A percentile compares a stretch with the other conserved stretches of the same genome.
These are phyloP conservation scores for Vicia villosa DNA, from an alignment of 306 rosid species.

Conservation along the genomic window DNA sequence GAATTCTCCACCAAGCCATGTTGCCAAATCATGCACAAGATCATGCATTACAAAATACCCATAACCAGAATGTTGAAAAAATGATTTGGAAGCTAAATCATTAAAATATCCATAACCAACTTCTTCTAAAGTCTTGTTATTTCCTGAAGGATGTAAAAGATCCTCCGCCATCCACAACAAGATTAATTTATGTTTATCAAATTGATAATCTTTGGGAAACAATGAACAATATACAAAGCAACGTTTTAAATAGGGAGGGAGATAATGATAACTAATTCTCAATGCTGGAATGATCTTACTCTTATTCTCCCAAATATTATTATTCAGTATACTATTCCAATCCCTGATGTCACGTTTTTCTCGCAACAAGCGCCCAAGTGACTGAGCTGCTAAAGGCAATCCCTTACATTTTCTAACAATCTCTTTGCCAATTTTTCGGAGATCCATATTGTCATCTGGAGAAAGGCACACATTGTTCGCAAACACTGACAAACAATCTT, in stretches of 20 bases:
- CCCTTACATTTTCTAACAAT: slow-evolving; percentile 14
- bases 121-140: too few species aligned
- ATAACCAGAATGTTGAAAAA: slow-evolving; percentile 20
- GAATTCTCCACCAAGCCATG: not conserved
- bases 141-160: not conserved
- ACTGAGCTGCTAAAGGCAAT: slow-evolving; percentile 23
- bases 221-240: slow-evolving; percentile 8
- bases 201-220: slow-evolving; percentile 1
- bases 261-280: slow-evolving; percentile 16
- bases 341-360: not conserved
- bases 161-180: slow-evolving; percentile 39
- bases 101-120: slow-evolving; percentile 1
- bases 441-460: not conserved
- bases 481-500: not conserved
- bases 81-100: slow-evolving; percentile 28
- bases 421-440: not conserved
- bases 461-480: not conserved
- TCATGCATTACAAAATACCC: slow-evolving; percentile 19
- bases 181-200: slow-evolving; percentile 8
- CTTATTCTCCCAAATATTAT: not conserved
- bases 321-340: not conserved
- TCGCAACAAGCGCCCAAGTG: slow-evolving; percentile 22
- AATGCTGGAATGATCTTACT: slow-evolving; percentile 25
- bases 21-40: slow-evolving; percentile 17
- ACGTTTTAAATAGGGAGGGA: slow-evolving; percentile 14